Evolutionary conservation across 1,284 basidiomycete genomes (phyloP), one percentile per base, ranked within the genome.

Genomic region (Heterobasidion occidentale): DNA sequence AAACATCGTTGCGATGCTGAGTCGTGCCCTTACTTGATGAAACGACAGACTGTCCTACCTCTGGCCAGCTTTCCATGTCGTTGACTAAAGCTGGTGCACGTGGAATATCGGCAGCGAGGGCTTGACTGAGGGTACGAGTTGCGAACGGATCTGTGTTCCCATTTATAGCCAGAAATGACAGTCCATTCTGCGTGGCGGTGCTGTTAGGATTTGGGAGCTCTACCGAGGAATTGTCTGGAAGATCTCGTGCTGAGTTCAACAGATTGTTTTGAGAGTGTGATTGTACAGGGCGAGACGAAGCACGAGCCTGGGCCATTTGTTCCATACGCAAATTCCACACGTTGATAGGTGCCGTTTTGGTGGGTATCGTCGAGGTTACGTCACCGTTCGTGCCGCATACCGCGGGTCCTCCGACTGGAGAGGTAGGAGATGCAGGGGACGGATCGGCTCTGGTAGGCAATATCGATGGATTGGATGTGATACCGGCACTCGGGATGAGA

Each of bases 291-390:
- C 56, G 62, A 47, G 59, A 46, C 48, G 58, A 62, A 8, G 64
- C 59, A n/a, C 68, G 69, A 54, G 66, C 62, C 54, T 68, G 70
- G 38, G 73, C 73, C 70, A 77, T 74, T 59, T 78, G 74, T 60
- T 79, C 77, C 59, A 71, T 78, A 17, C 79, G 72, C 56, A 72
- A 62, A 60, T 70, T 71, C 81, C 81, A 83, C 5, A 80, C 71
- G 61, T 82, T 82, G 47, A 65, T 60, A 42, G 73, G 68, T 7
- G 65, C 57, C 67, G 69, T 53, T 60, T 61, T 61, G 61, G 56
- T 38, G 51, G 58, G 12, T 53, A 57, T 61, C 57, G 51, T 33
- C 14, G 49, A 38, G 44, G 53, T 34, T 55, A 46, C 17, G 20
- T 56, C 54, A 36, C 54, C 55, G 52, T 38, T 58, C n/a, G 56